Base-by-base conservation (phyloP, 2,329 filamentous ascomycete genomes). In the Alternaria conjuncta region DNA sequence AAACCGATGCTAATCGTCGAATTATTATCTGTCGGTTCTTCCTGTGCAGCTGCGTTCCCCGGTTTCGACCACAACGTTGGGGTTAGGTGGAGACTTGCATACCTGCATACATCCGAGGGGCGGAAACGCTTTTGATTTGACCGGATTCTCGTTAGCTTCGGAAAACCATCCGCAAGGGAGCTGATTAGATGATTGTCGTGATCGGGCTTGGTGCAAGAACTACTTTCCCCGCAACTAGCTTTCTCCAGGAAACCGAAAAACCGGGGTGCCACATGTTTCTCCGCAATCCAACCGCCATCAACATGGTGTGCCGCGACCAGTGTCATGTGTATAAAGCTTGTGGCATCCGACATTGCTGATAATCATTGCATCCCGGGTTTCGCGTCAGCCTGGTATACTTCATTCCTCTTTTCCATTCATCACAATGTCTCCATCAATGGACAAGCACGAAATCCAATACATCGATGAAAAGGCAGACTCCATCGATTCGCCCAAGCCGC, bases 371-470 rank as follows among this genome's bases (percentile, higher is more conserved):
- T 18, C 10, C n/a, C 13, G 30, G 25, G 13, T 18, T 58, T 18
- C 25, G 32, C 41, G 21, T 21, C 25, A 15, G 15, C 13, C 8
- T 25, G 8, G 25, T 36, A 43, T 44, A n/a, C 9, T n/a, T 25
- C 21, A 12, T 30, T 23, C 21, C 36, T 21, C 44, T 53, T 20
- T 36, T 25, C 26, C 60, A 59, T n/a, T 13, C 5, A 21, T 25
- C 36, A 25, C 36, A 28, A 74, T 72, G 69, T 53, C 62, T 50
- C 45, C 63, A 44, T 47, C 45, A 11, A n/a, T 55, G 12, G 73
- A 75, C 18, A 75, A 75, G 43, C 61, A 50, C 28, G 68, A 74
- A 15, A 73, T 75, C 20, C 63, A 73, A 23, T 65, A 66, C 36
- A 26, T 71, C 30, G 70, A 75, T 15, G 69, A 75, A 13, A 72